A percentile compares a stretch with the other conserved stretches of the same genome.
phyloP scores from a whole-genome alignment of 2,329 filamentous ascomycete genomes.

The Dothiorella sarmentorum region DNA sequence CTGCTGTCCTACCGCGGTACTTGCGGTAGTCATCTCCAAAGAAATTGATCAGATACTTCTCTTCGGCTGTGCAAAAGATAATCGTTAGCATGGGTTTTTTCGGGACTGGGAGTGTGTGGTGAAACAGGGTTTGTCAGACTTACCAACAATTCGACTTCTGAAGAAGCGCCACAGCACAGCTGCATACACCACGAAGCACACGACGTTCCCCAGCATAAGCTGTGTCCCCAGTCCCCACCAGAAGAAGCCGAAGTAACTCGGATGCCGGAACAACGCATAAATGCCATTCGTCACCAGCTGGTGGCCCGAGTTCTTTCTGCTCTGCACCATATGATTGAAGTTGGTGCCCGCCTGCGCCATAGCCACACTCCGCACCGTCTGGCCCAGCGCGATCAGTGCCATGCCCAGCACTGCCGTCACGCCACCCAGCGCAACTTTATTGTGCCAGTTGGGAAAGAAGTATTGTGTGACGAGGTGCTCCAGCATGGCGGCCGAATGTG shows the following conservation, averaged over 20 bases:
- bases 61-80: constrained; percentile 58
- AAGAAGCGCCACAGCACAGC: constrained; percentile 86
- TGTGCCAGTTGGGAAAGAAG: constrained; percentile 51
- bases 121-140: constrained; percentile 30
- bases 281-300: constrained; percentile 78
- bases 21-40: constrained; percentile 78
- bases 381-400: constrained; percentile 63
- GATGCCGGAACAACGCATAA: constrained; percentile 75
- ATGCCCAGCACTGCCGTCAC: constrained; percentile 53
- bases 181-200: constrained; percentile 73
- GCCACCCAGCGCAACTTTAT: constrained; percentile 42
- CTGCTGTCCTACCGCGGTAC: constrained; percentile 68
- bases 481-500: constrained; percentile 68
- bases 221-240: constrained; percentile 98
- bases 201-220: constrained; percentile 76
- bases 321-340: constrained; percentile 85
- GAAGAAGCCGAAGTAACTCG: constrained; percentile 96
- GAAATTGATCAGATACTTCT: constrained; percentile 67
- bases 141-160: constrained; percentile 62
- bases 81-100: background rate
- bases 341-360: constrained; percentile 87
- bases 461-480: constrained; percentile 65
- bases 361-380: constrained; percentile 71
- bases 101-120: background rate
- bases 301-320: constrained; percentile 65